These are phyloP conservation scores for Plasmodium ovale DNA, from an alignment of 169 alveolate genomes.

Conservation along the genomic window DNA sequence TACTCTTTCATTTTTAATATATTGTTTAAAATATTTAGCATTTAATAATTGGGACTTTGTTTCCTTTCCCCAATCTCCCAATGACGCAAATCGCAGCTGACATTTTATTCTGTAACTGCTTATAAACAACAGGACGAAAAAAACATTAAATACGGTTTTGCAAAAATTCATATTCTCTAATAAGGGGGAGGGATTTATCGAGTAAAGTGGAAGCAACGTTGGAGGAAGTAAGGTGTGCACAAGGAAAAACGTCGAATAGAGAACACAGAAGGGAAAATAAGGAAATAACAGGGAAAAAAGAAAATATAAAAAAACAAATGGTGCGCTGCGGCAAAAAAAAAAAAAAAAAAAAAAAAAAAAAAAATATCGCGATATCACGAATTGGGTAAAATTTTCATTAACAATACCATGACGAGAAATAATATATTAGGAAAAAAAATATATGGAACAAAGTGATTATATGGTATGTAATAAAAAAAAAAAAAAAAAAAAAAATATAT, in stretches of 20 bases:
- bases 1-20: conserved; percentile 84
- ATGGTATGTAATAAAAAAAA: too few relatives aligned
- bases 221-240: background rate
- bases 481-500: too few relatives aligned
- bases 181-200: background rate
- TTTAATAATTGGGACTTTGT: conserved; percentile 80
- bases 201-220: background rate
- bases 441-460: too few relatives aligned
- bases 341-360: background rate
- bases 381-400: background rate
- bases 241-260: too few relatives aligned
- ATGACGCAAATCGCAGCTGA: conserved; percentile 88
- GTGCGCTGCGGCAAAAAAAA: background rate
- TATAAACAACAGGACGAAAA: conserved; percentile 74
- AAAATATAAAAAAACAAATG: conserved; percentile 9
- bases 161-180: conserved; percentile 44
- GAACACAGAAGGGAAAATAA: background rate
- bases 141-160: conserved; percentile 53
- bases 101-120: conserved; percentile 74
- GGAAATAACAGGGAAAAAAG: conserved; percentile 1
- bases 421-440: too few relatives aligned
- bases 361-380: background rate
- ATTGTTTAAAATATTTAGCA: conserved; percentile 87
- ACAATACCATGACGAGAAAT: background rate
- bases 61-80: conserved; percentile 92